Percentiles rank a stretch among this genome's conserved stretches.
Evolutionary conservation across 148 eudicot species (phyloP).

Genomic region (Rhododendron kiyosumense): DNA sequence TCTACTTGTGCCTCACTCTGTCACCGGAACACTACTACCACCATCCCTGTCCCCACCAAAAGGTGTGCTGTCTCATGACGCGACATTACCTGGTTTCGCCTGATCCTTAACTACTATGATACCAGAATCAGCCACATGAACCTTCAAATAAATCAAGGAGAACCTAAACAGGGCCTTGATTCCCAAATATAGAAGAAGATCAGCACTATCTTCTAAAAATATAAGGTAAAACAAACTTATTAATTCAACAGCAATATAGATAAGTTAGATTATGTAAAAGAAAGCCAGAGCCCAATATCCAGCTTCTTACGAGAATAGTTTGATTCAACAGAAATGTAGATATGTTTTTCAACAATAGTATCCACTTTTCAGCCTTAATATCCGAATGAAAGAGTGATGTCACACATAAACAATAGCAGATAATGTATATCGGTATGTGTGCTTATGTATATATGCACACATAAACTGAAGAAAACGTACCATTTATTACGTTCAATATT

Average conservation of each 20-base stretch:
- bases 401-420: not conserved
- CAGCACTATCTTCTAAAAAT: not conserved
- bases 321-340: not conserved
- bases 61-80: not conserved
- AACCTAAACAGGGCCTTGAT: not conserved
- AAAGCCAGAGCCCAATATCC: not conserved
- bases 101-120: not conserved
- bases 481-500: conserved; percentile 21
- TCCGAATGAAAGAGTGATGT: not conserved
- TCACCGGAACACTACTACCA: not conserved
- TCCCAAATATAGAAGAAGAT: not conserved
- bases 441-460: not conserved
- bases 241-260: not conserved
- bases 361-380: not conserved
- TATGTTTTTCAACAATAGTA: not conserved
- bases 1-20: not conserved
- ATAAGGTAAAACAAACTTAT: not conserved
- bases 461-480: not conserved
- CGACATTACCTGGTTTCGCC: not conserved
- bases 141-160: not conserved
- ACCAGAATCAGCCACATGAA: not conserved
- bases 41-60: not conserved
- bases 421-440: no score
- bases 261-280: not conserved
- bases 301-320: not conserved